Evolutionary conservation across 208 protist species (phyloP).

Genomic region (Leishmania gerbilli): DNA sequence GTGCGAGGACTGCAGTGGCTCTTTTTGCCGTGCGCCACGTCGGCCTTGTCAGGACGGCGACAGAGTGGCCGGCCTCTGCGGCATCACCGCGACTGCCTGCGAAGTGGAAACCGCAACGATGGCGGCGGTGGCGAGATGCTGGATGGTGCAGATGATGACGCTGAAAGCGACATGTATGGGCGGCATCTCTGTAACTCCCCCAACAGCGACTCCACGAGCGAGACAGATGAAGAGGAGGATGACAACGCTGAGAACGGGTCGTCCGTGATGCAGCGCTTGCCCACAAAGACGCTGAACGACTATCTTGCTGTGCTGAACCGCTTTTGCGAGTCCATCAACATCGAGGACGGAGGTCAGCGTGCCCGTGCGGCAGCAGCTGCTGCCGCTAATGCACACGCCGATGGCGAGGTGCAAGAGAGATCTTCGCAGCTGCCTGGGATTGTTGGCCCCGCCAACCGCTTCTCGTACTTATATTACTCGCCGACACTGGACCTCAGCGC

Average conservation of each 20-base stretch:
- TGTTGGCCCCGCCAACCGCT: slow-evolving; percentile 4
- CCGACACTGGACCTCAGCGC: slow-evolving; percentile 67
- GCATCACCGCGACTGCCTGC: neutral
- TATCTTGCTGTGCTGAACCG: slow-evolving; percentile 56
- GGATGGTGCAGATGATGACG: neutral
- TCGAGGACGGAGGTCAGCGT: slow-evolving; percentile 14
- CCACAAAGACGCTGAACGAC: slow-evolving; percentile 40
- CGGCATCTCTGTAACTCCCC: neutral
- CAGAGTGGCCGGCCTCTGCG: neutral
- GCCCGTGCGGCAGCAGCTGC: neutral
- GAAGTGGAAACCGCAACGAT: neutral
- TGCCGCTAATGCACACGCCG: neutral
- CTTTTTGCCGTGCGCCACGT: slow-evolving; percentile 36
- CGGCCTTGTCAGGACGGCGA: slow-evolving; percentile 1
- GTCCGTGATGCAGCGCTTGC: slow-evolving; percentile 21
- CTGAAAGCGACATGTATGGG: neutral
- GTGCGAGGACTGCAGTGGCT: slow-evolving; percentile 62
- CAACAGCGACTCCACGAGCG: neutral
- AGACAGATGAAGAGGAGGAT: slow-evolving; percentile 13
- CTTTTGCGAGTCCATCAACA: slow-evolving; percentile 50
- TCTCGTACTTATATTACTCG: slow-evolving; percentile 72
- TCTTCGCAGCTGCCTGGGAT: slow-evolving; percentile 22
- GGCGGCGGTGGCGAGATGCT: too few species aligned
- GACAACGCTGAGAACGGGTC: slow-evolving; percentile 11
- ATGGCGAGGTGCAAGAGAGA: neutral